Conservation (phyloP, 257 asterid genomes). For the Dorcoceras hygrometricum region DNA sequence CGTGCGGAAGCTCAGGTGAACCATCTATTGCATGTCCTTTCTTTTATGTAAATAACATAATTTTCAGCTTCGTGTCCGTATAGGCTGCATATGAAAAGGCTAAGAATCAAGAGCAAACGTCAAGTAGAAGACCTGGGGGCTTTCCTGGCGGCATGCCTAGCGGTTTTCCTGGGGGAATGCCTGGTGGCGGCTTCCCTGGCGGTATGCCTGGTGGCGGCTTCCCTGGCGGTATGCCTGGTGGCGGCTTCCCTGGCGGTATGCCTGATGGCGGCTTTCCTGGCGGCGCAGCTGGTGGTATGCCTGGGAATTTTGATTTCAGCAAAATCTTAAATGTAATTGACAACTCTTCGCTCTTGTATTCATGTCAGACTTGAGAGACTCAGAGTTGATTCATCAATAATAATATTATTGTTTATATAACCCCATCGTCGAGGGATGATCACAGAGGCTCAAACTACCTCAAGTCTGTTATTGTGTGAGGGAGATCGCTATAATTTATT, state of each 20-base stretch:
- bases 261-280: conserved; percentile 44
- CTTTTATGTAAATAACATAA: neutral
- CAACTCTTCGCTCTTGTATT: neutral
- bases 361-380: neutral
- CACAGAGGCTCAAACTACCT: conserved; percentile 9
- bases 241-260: conserved; percentile 32
- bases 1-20: conserved; percentile 87
- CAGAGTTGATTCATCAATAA: too few relatives aligned
- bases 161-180: too few relatives aligned
- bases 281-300: conserved; percentile 50
- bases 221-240: too few relatives aligned
- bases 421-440: neutral
- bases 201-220: conserved; percentile 33
- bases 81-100: conserved; percentile 97
- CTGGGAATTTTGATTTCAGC: conserved; percentile 80
- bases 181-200: too few relatives aligned
- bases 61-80: conserved; percentile 7
- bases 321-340: conserved; percentile 72
- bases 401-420: too few relatives aligned
- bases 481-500: too few relatives aligned
- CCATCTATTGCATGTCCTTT: conserved; percentile 1
- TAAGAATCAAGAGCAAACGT: conserved; percentile 78
- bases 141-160: too few relatives aligned
- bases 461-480: neutral
- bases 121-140: conserved; percentile 40